Base-by-base conservation (phyloP, 306 rosid species). In the Casuarina equisetifolia region DNA sequence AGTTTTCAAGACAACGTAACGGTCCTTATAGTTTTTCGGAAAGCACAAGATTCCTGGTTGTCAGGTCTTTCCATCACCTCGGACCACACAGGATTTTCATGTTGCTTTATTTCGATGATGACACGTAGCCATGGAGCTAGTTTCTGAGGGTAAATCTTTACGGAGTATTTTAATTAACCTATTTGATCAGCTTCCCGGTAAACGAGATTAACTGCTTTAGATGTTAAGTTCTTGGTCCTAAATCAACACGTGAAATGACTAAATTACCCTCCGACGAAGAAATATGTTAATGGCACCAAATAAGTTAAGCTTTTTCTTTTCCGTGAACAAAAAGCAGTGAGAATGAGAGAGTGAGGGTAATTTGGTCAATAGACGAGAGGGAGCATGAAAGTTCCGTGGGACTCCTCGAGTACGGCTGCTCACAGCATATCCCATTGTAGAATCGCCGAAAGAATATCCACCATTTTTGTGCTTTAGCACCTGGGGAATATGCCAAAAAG, bases 361-460 rank as follows among this genome's bases (percentile, higher is more conserved):
- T 5, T 67, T 74, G 81, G 89, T 78, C 46, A 82, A 67, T 44
- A 15, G 15, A n/a, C 16, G 35, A 39, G 7, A 11, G 57, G 12
- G 45, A 25, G 9, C 70, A 64, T 1, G 6, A 3, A 0, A 5
- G 44, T 20, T 11, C 6, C 11, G 17, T 25, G 74, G 32, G 11
- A 39, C 67, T 63, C n/a, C n/a, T 10, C 1, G 4, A 38, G 5
- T 13, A 62, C 32, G 2, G 1, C 9, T 58, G 74, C 25, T 9
- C 7, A 69, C 16, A 81, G 94, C 80, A 93, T 88, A 87, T 86
- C 61, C 88, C 55, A 51, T 40, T 12, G 78, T 46, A 74, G 88
- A 76, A 83, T 75, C 57, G 43, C 48, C 4, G 9, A 76, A 77
- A 80, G 98, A 92, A 94, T 94, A 94, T 94, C 93, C 98, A 80